Evolutionary conservation across 768 basidiomycete genomes (phyloP).

Genomic region (Leccinum broughii): DNA sequence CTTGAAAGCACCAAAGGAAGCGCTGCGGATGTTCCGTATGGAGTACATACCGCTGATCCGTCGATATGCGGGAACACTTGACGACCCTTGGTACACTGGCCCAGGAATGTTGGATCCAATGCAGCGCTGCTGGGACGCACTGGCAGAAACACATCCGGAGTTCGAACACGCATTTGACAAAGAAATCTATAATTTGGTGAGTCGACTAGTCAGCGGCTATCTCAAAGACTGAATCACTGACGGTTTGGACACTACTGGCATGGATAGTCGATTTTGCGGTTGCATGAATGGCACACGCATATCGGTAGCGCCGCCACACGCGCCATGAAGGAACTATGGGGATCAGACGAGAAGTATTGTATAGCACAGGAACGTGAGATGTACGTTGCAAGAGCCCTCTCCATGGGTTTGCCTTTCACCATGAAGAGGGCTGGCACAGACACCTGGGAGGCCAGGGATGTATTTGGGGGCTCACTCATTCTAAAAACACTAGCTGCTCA

Average conservation of each 20-base stretch:
- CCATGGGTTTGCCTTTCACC: background rate
- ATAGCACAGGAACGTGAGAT: background rate
- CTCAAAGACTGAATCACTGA: background rate
- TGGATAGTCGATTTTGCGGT: background rate
- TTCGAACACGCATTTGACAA: background rate
- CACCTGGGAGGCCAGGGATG: background rate
- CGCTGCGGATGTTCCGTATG: background rate
- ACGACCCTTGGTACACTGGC: background rate
- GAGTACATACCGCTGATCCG: background rate
- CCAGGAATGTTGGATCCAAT: background rate
- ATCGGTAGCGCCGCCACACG: background rate
- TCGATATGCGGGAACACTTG: background rate
- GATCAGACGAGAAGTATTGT: background rate
- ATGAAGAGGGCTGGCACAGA: background rate
- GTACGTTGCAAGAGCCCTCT: background rate
- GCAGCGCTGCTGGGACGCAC: background rate
- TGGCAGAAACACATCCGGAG: background rate
- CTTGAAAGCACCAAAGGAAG: background rate
- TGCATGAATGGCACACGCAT: background rate
- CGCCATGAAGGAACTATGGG: background rate
- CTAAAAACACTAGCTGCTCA: background rate
- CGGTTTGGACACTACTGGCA: background rate
- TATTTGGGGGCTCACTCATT: background rate
- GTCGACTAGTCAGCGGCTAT: background rate
- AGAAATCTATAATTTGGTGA: background rate